Conservation (phyloP, 1,284 basidiomycete genomes). For the Xanthoconium separans region DNA sequence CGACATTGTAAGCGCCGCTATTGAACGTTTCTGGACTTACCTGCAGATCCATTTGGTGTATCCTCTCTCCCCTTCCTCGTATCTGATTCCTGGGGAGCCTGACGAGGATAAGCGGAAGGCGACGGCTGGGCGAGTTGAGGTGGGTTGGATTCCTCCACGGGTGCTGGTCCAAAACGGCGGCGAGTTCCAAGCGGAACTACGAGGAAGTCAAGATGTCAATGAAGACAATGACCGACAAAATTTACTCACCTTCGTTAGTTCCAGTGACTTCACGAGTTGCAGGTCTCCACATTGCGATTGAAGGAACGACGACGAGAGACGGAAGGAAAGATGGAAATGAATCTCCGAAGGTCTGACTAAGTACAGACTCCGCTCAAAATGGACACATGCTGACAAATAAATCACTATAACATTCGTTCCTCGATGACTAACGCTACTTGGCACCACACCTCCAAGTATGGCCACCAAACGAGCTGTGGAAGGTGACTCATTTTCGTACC, state of each 20-base stretch:
- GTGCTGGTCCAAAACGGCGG: constrained; percentile 86
- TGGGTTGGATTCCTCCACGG: constrained; percentile 68
- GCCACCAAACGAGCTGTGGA: too few relatives aligned
- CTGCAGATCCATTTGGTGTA: constrained; percentile 55
- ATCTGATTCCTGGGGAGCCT: constrained; percentile 53
- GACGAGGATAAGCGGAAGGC: constrained; percentile 78
- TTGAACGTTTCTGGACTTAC: constrained; percentile 44
- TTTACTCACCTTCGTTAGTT: constrained; percentile 70
- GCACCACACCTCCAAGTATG: neutral
- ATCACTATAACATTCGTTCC: neutral
- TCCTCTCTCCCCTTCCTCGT: constrained; percentile 61
- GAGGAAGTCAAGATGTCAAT: constrained; percentile 7
- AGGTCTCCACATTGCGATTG: constrained; percentile 77
- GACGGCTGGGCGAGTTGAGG: constrained; percentile 83
- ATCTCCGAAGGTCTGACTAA: constrained; percentile 34
- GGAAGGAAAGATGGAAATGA: constrained; percentile 32
- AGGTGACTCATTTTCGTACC: too few relatives aligned
- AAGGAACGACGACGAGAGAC: constrained; percentile 24
- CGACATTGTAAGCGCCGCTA: constrained; percentile 34
- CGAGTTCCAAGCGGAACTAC: constrained; percentile 78
- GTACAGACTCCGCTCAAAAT: constrained; percentile 36
- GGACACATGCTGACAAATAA: constrained; percentile 27
- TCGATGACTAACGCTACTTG: constrained; percentile 6
- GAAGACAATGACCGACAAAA: constrained; percentile 15
- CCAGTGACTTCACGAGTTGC: constrained; percentile 81